A percentile compares a stretch with the other conserved stretches of the same genome.
These are phyloP conservation scores for Begonia peltatifolia DNA, from an alignment of 306 rosid genomes.

Conservation along the genomic window DNA sequence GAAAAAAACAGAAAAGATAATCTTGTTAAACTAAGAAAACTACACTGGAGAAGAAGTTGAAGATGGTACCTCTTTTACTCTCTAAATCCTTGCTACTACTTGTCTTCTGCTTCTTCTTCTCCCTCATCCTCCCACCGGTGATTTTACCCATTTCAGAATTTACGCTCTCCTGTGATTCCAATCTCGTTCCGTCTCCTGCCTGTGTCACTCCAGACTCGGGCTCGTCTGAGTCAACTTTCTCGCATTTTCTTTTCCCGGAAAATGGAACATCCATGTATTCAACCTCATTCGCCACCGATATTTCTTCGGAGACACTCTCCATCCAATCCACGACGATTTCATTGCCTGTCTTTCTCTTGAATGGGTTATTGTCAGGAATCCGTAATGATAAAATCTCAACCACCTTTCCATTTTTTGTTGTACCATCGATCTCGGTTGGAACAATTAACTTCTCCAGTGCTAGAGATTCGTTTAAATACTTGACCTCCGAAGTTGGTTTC, in stretches of 20 bases:
- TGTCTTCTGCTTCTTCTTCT: constrained; percentile 32
- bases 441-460: constrained; percentile 45
- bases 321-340: constrained; percentile 19
- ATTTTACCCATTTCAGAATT: constrained; percentile 24
- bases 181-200: constrained; percentile 22
- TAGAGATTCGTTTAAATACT: constrained; percentile 25
- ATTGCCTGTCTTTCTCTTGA: constrained; percentile 35
- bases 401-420: constrained; percentile 6
- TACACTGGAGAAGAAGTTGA: constrained; percentile 73
- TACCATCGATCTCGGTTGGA: constrained; percentile 24
- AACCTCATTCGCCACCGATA: constrained; percentile 14
- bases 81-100: constrained; percentile 26
- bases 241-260: constrained; percentile 40
- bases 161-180: constrained; percentile 60
- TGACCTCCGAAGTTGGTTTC: constrained; percentile 13
- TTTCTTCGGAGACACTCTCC: constrained; percentile 16
- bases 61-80: constrained; percentile 29
- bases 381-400: constrained; percentile 14
- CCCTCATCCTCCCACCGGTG: constrained; percentile 22
- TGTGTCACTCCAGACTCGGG: constrained; percentile 39
- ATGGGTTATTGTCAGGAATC: constrained; percentile 75
- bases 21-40: background rate
- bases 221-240: constrained; percentile 16
- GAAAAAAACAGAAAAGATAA: too few species aligned
- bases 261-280: constrained; percentile 18